A percentile compares a stretch with the other conserved stretches of the same genome.
Evolutionary conservation across 1,139 yeast genomes (phyloP).

Genomic region (Nematodospora anomalae): DNA sequence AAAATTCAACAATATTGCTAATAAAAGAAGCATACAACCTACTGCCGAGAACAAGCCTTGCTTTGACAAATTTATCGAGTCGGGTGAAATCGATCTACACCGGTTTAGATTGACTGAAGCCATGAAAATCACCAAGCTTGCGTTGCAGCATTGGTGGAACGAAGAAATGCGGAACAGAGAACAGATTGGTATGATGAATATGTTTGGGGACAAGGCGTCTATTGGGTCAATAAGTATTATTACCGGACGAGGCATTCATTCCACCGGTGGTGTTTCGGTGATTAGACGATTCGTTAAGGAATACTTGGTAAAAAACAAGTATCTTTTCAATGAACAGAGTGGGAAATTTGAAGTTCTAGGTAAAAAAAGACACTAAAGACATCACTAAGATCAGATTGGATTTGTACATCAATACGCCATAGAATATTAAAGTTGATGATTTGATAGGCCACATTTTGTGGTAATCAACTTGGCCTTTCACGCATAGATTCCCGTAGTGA

Average conservation of each 20-base stretch:
- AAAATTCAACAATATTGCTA: background rate
- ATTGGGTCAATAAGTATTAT: conserved; percentile 44
- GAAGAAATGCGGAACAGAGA: conserved; percentile 44
- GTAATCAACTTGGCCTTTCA: too few species aligned
- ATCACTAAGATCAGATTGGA: too few species aligned
- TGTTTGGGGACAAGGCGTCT: conserved; percentile 28
- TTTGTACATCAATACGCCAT: too few species aligned
- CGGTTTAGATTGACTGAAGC: conserved; percentile 48
- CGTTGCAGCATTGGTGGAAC: conserved; percentile 55
- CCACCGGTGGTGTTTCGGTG: conserved; percentile 49
- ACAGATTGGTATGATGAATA: conserved; percentile 33
- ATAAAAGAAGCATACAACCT: background rate
- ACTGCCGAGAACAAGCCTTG: conserved; percentile 1
- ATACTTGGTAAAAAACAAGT: conserved; percentile 33
- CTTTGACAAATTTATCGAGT: conserved; percentile 10
- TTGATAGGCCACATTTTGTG: too few species aligned
- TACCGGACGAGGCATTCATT: conserved; percentile 68
- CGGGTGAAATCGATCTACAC: conserved; percentile 51
- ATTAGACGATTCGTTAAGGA: conserved; percentile 41
- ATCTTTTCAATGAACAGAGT: conserved; percentile 42
- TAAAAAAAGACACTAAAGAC: conserved; percentile 11
- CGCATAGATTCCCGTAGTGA: too few species aligned
- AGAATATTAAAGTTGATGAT: too few species aligned
- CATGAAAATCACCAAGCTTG: conserved; percentile 27
- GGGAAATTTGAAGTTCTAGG: conserved; percentile 51